These are phyloP conservation scores for Fagopyrum homotropicum DNA, from an alignment of 148 eudicot species.

Conservation along the genomic window DNA sequence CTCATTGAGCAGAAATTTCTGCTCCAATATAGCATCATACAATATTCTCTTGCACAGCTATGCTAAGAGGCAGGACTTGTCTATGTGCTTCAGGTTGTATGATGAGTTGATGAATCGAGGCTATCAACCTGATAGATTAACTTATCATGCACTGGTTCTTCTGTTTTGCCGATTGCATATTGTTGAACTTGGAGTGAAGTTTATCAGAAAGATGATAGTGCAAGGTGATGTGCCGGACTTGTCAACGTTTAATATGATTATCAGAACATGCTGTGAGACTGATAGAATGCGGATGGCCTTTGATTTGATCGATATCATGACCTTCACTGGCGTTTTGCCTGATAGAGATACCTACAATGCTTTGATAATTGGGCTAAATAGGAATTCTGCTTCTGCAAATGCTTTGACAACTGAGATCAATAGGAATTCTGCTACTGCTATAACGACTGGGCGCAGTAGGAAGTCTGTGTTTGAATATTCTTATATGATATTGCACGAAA, in stretches of 20 bases:
- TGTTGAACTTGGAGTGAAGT: slow-evolving; percentile 58
- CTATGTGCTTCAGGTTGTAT: slow-evolving; percentile 47
- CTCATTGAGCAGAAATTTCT: slow-evolving; percentile 24
- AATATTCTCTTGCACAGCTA: slow-evolving; percentile 79
- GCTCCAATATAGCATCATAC: slow-evolving; percentile 63
- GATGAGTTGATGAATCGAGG: slow-evolving; percentile 35
- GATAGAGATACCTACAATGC: slow-evolving; percentile 49
- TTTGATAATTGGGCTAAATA: slow-evolving; percentile 43
- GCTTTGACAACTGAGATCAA: slow-evolving; percentile 9
- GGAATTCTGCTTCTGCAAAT: slow-evolving; percentile 35
- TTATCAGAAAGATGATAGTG: slow-evolving; percentile 47
- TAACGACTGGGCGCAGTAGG: background rate
- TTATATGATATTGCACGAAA: slow-evolving; percentile 40
- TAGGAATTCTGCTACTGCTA: slow-evolving; percentile 21
- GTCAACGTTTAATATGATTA: slow-evolving; percentile 52
- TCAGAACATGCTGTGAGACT: slow-evolving; percentile 39
- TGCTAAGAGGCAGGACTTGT: slow-evolving; percentile 42
- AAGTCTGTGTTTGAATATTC: background rate
- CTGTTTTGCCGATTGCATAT: slow-evolving; percentile 49
- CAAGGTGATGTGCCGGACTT: slow-evolving; percentile 46
- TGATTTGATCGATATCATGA: slow-evolving; percentile 53
- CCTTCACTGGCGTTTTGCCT: slow-evolving; percentile 32
- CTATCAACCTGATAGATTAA: slow-evolving; percentile 54
- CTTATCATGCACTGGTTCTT: slow-evolving; percentile 57
- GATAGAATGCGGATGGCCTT: slow-evolving; percentile 51